phyloP scores from a whole-genome alignment of 2,329 filamentous ascomycete genomes.

The Ophiostoma sp. region DNA sequence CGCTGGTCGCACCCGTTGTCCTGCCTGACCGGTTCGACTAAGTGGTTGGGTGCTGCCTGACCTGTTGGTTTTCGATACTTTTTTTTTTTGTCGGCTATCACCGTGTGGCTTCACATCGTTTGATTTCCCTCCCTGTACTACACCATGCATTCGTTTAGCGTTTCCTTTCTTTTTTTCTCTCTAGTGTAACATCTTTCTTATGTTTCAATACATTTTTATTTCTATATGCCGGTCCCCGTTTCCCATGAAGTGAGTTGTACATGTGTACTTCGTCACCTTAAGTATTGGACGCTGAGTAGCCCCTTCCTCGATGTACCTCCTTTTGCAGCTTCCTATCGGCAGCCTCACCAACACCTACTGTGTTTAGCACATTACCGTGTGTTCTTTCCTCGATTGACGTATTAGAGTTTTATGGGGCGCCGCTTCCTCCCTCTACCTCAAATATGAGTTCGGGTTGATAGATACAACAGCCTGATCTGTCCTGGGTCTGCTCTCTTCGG shows the following conservation, averaged over 20 bases:
- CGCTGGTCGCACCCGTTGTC: slow-evolving; percentile 79
- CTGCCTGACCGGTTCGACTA: slow-evolving; percentile 82
- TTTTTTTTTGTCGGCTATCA: background rate
- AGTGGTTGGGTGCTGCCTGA: background rate
- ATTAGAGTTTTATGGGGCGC: background rate
- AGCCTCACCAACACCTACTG: background rate
- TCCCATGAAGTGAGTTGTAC: background rate
- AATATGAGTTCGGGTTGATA: too few relatives aligned
- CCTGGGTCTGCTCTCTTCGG: too few relatives aligned
- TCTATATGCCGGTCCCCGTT: background rate
- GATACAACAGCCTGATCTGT: too few relatives aligned
- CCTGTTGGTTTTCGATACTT: background rate
- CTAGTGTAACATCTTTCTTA: background rate
- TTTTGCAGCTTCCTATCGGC: background rate
- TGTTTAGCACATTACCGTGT: too few relatives aligned
- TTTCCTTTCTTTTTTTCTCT: background rate
- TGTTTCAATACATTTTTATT: background rate
- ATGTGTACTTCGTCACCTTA: background rate
- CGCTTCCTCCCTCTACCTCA: background rate
- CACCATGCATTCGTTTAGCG: background rate
- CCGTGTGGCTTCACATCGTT: background rate
- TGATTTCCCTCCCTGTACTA: background rate
- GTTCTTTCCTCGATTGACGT: background rate
- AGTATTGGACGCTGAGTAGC: background rate
- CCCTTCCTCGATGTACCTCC: background rate